A percentile compares a stretch with the other conserved stretches of the same genome.
Evolutionary conservation across 371 early-diverging fungal genomes (phyloP).

Genomic region (Mortierella polycephala): DNA sequence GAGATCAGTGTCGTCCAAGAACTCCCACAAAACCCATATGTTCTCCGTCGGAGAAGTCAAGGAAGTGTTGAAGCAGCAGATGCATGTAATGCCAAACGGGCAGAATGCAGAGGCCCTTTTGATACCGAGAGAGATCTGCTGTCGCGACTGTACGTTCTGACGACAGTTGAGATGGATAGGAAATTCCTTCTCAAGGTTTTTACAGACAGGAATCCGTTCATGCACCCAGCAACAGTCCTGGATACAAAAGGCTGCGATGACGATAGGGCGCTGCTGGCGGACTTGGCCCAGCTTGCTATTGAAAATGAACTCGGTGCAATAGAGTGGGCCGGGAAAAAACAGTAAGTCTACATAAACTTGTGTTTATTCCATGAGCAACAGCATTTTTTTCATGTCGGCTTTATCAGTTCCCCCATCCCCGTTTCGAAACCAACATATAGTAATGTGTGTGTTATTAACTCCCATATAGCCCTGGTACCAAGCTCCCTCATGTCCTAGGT

Average conservation of each 20-base stretch:
- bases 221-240: conserved; percentile 11
- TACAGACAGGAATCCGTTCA: conserved; percentile 7
- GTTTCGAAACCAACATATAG: neutral
- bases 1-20: conserved; percentile 18
- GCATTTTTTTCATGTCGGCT: neutral
- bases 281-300: conserved; percentile 20
- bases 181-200: conserved; percentile 27
- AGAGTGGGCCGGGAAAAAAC: conserved; percentile 8
- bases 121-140: conserved; percentile 9
- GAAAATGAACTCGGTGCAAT: conserved; percentile 42
- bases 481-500: conserved; percentile 12
- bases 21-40: neutral
- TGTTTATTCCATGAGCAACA: no score
- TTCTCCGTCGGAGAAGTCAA: neutral
- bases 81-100: no score
- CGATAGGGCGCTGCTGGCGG: neutral
- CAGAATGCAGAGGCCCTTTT: neutral
- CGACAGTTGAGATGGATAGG: neutral
- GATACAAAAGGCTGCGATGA: neutral
- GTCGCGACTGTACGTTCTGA: conserved; percentile 14
- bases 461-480: neutral
- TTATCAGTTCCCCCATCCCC: no score
- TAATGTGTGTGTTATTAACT: neutral
- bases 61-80: no score
- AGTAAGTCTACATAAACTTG: conserved; percentile 5